Conservation (phyloP, 441 rosid species). For the Geranium incanum region DNA sequence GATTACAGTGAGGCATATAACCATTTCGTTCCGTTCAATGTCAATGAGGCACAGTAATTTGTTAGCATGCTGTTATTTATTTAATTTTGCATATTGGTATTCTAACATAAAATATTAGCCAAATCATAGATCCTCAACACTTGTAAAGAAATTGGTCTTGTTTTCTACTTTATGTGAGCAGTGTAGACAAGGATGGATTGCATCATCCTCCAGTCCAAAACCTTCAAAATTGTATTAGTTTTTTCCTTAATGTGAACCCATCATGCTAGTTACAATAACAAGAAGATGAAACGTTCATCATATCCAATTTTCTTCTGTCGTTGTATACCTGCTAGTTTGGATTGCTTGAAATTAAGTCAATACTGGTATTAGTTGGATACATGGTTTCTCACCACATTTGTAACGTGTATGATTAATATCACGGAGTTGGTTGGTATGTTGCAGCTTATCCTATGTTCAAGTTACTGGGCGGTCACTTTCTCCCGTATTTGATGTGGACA, state of each 20-base stretch:
- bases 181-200: too few species aligned
- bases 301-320: background rate
- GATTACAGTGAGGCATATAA: background rate
- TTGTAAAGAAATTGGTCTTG: too few species aligned
- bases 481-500: conserved; percentile 36
- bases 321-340: background rate
- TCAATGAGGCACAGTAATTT: background rate
- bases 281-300: background rate
- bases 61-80: background rate
- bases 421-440: conserved; percentile 7
- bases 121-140: too few species aligned
- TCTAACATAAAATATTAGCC: too few species aligned
- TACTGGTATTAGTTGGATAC: background rate
- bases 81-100: too few species aligned
- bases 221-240: too few species aligned
- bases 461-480: conserved; percentile 52
- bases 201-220: too few species aligned
- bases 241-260: too few species aligned
- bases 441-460: conserved; percentile 58
- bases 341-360: too few species aligned
- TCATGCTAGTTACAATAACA: too few species aligned
- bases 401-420: background rate
- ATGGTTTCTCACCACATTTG: background rate
- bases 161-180: too few species aligned
- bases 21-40: background rate